Base-by-base conservation (phyloP, 108 stramenopile species). In the Fistulifera pelliculosa region DNA sequence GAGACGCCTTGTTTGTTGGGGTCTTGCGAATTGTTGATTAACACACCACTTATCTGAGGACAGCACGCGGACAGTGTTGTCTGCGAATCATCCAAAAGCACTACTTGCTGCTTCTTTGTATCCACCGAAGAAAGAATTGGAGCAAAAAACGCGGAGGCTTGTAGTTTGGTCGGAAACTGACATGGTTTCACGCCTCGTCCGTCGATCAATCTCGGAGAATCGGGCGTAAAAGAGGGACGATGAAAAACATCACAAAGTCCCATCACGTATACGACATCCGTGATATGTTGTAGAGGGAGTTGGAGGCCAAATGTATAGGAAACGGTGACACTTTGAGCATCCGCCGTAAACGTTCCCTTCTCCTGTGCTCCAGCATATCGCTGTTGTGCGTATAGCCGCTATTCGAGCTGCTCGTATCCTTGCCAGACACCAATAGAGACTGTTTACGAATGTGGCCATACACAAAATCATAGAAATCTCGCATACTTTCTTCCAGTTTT, bases 221-320 rank as follows among this genome's bases (percentile, higher is more conserved):
- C 90, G 13, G 90, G 90, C 18, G 90, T 81, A 8, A 85, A 56
- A 22, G 76, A 52, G 3, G 62, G 69, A 16, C 56, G 49, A 26
- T 63, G 68, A 0, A 56, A 49, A 10, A 74, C 51, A 52, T 42
- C 45, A 28, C 62, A 15, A 19, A 85, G 41, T 26, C 90, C 90
- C 63, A 92, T 52, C 17, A 53, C 64, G 50, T 69, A 63, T 35
- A 87, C 13, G 1, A 83, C 81, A 39, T 65, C 67, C 8, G 41
- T 7, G 15, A 92, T 69, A 57, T 92, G 90, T 40, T 62, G 58
- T 15, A 45, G 66, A 11, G 90, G 90, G 90, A 92, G 54, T 92
- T 92, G 31, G 86, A 87, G 15, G 84, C 77, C 28, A 87, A 60
- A 44, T 68, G 71, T 38, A 92, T 60, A 5, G 75, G 70, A 62